Base-by-base conservation (phyloP, 306 rosid species). In the Urtica urens region DNA sequence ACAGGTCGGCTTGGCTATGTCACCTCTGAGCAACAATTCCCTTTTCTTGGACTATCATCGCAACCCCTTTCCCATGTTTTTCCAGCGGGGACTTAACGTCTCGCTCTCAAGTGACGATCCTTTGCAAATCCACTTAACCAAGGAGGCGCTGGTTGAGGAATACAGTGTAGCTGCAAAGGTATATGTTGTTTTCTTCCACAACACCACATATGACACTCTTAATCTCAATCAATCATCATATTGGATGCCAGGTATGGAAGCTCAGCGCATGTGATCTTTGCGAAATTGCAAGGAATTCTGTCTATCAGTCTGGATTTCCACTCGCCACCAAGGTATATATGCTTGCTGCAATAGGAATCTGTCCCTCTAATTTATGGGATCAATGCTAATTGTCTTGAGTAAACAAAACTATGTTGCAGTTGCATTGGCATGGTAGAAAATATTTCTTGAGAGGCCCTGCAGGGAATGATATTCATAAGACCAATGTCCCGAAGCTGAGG, bases 281-380 rank as follows among this genome's bases (percentile, higher is more conserved):
- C 17, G 86, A 86, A 70, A 77, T 86, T 47, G 96, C 86, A 19
- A 72, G 96, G 65, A 82, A 86, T 58, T 82, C 93, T 45, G 96
- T 86, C 25, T 82, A 86, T 59, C 96, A 86, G 50, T 86, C 96
- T 54, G 96, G 96, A 58, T 86, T 86, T 68, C 70, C 96, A 35
- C 90, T 74, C 64, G 65, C 23, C 31, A 75, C 77, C 7, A 86
- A 86, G 96, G 96, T 86, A 70, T 62, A 42, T 49, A 49, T 35
- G 3, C 39, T 2, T 3, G 4, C 2, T n/a, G n/a, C n/a, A n/a
- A n/a, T n/a, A n/a, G n/a, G 29, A 23, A 23, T 21, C 50, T 45
- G 30, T 27, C 26, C 18, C 50, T 23, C 15, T n/a, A n/a, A n/a
- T n/a, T n/a, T n/a, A n/a, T n/a, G n/a, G n/a, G n/a, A n/a, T n/a